phyloP scores from a whole-genome alignment of 2,329 filamentous ascomycete species.

The Aureobasidium sp. region DNA sequence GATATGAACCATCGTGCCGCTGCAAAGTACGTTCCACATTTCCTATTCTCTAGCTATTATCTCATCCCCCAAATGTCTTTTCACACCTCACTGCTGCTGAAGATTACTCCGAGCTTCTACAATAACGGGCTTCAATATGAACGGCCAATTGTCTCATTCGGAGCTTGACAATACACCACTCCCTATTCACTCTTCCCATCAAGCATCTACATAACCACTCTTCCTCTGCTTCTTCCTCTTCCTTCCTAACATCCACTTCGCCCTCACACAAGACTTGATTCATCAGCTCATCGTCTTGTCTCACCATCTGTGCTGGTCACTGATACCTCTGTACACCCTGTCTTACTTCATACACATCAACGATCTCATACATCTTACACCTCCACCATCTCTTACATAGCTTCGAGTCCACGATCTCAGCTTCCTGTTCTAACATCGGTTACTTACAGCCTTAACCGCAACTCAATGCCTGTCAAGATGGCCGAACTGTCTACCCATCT shows the following conservation, averaged over 20 bases:
- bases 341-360: neutral
- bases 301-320: neutral
- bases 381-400: neutral
- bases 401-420: neutral
- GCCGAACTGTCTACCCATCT: conserved; percentile 45
- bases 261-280: neutral
- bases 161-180: conserved; percentile 9
- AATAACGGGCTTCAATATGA: conserved; percentile 2
- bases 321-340: neutral
- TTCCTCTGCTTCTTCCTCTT: neutral
- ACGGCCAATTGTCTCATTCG: neutral
- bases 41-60: neutral
- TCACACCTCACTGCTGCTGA: neutral
- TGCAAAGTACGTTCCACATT: conserved; percentile 60
- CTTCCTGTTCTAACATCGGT: neutral
- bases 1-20: conserved; percentile 63
- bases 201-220: neutral
- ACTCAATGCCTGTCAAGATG: conserved; percentile 75
- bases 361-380: neutral
- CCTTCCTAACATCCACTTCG: neutral
- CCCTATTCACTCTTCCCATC: neutral
- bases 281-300: neutral
- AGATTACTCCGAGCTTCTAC: neutral
- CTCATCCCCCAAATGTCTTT: neutral
- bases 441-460: conserved; percentile 64